Evolutionary conservation across 805 yeast genomes (phyloP), one percentile per base, ranked within the genome.

Genomic region (Metschnikowia vanudenii): DNA sequence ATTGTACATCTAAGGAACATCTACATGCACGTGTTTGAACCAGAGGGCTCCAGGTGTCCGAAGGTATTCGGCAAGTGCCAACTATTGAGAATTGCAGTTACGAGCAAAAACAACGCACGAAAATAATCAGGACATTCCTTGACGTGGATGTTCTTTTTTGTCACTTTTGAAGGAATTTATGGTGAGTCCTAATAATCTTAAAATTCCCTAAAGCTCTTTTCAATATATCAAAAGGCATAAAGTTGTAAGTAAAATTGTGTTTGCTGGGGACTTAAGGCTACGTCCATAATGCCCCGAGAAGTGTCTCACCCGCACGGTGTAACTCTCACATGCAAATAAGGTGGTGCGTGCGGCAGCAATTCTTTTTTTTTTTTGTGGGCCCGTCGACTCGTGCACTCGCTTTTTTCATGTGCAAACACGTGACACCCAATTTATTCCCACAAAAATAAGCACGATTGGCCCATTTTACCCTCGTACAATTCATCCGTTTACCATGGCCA

Each of bases 381-480:
- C 40, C 45, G 46, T 35, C 37, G 40, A 26, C 20, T 37, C 31
- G 41, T 28, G 37, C 31, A 41, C 24, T 43, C 41, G 37, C 41
- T 32, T 37, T 37, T 26, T 45, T 37, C 44, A 37, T 26, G 45
- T 37, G 45, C 42, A 30, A 33, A 33, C 49, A 45, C 49, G 49
- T 45, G 49, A 45, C 42, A 26, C 33, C 29, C 36, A 14, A 16
- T 20, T n/a, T 30, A 13, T 20, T 26, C 49, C 45, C 49, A 45
- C 49, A 45, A 45, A 45, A 45, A 41, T 41, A 37, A 37, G 31
- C 44, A 45, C 40, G 34, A 6, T 9, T n/a, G 5, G 20, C 22
- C 20, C 20, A 26, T 5, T 33, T 10, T 18, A 10, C 2, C 19
- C 17, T 30, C 17, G 8, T 35, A 13, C 30, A 11, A 32, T 13